Conservation (phyloP, 148 eudicot genomes). For the Amaranthus cruentus region DNA sequence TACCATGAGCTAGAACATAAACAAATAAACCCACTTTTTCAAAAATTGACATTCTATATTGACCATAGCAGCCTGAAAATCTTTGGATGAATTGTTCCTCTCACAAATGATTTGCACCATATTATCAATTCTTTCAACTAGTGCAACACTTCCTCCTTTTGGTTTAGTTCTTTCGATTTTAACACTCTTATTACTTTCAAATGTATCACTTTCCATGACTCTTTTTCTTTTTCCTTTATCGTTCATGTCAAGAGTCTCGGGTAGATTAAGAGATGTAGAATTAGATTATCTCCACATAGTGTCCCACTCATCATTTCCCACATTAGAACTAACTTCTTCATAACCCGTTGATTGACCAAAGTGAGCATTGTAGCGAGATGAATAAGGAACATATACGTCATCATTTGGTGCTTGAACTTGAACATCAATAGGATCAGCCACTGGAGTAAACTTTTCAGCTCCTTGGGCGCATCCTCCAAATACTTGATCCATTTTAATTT, state of each 20-base stretch:
- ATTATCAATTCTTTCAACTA: not conserved
- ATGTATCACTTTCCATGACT: not conserved
- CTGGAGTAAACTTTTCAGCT: not conserved
- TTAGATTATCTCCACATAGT: not conserved
- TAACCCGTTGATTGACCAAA: not conserved
- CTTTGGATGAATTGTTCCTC: not conserved
- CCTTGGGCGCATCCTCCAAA: constrained; percentile 1
- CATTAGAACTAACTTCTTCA: not conserved
- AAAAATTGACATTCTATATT: not conserved
- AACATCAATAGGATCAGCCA: not conserved
- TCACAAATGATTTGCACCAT: not conserved
- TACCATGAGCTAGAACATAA: constrained; percentile 2
- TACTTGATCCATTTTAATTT: not conserved
- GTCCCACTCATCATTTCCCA: not conserved
- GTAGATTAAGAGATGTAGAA: not conserved
- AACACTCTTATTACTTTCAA: not conserved
- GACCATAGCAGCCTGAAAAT: not conserved
- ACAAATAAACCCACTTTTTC: not conserved
- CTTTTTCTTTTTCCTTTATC: not conserved
- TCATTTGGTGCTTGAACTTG: not conserved
- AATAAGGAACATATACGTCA: too few relatives aligned
- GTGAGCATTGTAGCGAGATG: not conserved
- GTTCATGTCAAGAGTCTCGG: not conserved
- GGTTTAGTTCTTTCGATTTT: not conserved
- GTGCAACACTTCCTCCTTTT: not conserved